Percentiles rank a stretch among this genome's conserved stretches.
These are phyloP conservation scores for Heliamphora pulchella DNA, from an alignment of 179 eudicot species.

Conservation along the genomic window DNA sequence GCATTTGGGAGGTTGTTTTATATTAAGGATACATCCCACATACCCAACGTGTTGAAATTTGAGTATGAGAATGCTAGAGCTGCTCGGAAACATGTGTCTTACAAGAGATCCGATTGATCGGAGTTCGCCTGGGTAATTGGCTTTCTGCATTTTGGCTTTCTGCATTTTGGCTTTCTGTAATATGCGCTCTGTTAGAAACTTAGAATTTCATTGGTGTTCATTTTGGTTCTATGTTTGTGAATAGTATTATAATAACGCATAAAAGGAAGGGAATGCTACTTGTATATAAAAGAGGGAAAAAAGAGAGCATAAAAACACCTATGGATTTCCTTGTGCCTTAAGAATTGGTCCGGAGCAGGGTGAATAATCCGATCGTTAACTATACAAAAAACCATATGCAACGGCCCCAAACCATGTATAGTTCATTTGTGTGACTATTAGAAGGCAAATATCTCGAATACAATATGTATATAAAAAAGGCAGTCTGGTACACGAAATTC, in stretches of 20 bases:
- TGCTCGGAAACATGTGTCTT: constrained; percentile 46
- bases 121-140: constrained; percentile 11
- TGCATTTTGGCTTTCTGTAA: background rate
- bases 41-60: constrained; percentile 70
- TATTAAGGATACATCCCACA: constrained; percentile 85
- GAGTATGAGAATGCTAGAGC: constrained; percentile 89
- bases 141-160: background rate
- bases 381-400: background rate
- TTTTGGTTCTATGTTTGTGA: background rate
- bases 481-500: no score
- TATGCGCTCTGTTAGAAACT: background rate
- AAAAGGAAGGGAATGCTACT: background rate
- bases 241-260: background rate
- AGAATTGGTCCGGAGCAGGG: background rate
- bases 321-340: background rate
- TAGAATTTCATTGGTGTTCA: background rate
- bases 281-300: background rate
- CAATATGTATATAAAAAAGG: no score
- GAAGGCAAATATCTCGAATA: no score
- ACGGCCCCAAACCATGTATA: no score
- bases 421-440: no score
- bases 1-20: constrained; percentile 59
- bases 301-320: background rate
- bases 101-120: constrained; percentile 37
- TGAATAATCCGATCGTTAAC: background rate